Evolutionary conservation across 2,329 filamentous ascomycete genomes (phyloP).

Genomic region (Chrysoporthe cubensis): DNA sequence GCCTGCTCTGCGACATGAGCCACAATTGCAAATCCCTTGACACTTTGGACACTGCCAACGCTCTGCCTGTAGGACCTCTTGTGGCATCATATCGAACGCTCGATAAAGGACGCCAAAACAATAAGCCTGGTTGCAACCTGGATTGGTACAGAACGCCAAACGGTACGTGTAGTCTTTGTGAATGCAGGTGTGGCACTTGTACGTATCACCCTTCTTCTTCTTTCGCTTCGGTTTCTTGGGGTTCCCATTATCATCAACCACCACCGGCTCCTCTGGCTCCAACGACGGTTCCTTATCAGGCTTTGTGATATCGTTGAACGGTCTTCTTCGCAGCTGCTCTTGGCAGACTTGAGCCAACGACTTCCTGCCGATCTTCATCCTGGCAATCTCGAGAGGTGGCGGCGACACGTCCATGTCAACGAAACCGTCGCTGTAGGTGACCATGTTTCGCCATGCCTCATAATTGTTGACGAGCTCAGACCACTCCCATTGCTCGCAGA

Average conservation of each 20-base stretch:
- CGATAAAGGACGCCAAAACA: slow-evolving; percentile 94
- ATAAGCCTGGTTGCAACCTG: slow-evolving; percentile 74
- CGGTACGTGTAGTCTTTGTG: slow-evolving; percentile 83
- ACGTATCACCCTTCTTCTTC: slow-evolving; percentile 57
- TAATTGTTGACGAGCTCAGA: slow-evolving; percentile 75
- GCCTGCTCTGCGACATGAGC: slow-evolving; percentile 68
- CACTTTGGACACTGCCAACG: slow-evolving; percentile 92
- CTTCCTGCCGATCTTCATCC: slow-evolving; percentile 70
- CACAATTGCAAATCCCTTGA: slow-evolving; percentile 83
- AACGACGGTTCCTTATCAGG: slow-evolving; percentile 53
- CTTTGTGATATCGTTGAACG: slow-evolving; percentile 81
- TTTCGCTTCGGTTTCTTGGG: slow-evolving; percentile 63
- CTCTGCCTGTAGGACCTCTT: slow-evolving; percentile 77
- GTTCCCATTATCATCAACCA: slow-evolving; percentile 66
- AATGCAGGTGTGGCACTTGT: slow-evolving; percentile 81
- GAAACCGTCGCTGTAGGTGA: slow-evolving; percentile 73
- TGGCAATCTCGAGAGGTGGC: slow-evolving; percentile 70
- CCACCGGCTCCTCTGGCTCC: slow-evolving; percentile 56
- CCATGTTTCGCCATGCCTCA: slow-evolving; percentile 79
- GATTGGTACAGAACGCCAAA: slow-evolving; percentile 75
- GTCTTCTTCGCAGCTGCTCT: slow-evolving; percentile 77
- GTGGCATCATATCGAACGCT: slow-evolving; percentile 88
- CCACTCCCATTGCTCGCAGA: slow-evolving; percentile 95
- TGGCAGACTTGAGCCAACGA: slow-evolving; percentile 93
- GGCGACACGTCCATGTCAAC: slow-evolving; percentile 69